Evolutionary conservation across 208 protist genomes (phyloP).

Genomic region (Leishmania mexicana): DNA sequence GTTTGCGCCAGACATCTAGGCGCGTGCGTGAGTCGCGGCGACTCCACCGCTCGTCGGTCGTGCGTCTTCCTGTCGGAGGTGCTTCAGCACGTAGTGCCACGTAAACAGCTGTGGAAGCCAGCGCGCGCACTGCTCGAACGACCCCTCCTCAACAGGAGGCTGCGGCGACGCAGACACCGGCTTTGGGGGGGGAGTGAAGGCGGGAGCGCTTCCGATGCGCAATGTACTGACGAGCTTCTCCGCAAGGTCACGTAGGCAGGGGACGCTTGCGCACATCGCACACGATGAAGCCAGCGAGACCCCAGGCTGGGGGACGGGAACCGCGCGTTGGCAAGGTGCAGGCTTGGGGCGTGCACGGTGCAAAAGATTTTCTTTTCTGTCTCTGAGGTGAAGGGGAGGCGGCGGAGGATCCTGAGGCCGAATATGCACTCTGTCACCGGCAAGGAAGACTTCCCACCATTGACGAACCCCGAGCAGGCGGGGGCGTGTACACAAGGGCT

Average conservation of each 20-base stretch:
- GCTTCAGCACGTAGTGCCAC: not conserved
- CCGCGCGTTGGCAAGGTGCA: not conserved
- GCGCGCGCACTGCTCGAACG: not conserved
- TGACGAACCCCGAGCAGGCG: not conserved
- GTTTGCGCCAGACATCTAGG: not conserved
- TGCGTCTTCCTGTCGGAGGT: not conserved
- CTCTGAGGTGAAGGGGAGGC: not conserved
- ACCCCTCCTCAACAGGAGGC: not conserved
- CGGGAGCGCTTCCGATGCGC: not conserved
- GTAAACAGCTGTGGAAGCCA: not conserved
- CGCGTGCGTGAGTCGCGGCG: too few relatives aligned
- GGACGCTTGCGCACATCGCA: not conserved
- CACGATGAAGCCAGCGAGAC: not conserved
- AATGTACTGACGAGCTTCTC: not conserved
- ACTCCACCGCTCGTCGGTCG: not conserved
- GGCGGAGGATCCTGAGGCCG: slow-evolving; percentile 30
- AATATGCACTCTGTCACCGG: not conserved
- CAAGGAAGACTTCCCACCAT: not conserved
- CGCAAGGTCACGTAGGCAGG: not conserved
- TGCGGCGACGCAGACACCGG: not conserved
- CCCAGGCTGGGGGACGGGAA: not conserved
- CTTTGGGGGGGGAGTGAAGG: not conserved
- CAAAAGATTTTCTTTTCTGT: not conserved
- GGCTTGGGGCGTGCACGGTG: not conserved
- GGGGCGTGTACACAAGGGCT: not conserved